Conservation (phyloP, 1,284 basidiomycete species). For the Entoloma clypeatum region DNA sequence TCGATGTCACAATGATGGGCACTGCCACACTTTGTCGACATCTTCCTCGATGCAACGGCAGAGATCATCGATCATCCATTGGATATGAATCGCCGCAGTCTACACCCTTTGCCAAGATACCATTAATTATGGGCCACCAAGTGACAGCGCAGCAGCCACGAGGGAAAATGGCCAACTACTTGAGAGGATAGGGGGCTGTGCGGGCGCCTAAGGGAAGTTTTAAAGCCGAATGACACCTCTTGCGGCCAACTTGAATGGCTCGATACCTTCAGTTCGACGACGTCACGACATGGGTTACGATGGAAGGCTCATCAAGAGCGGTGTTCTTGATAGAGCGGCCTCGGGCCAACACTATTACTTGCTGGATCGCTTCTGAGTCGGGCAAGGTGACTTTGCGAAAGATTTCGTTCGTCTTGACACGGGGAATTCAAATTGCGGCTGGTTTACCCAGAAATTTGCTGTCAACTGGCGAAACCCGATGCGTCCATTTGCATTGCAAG, state of each 20-base stretch:
- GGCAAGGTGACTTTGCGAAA: constrained; percentile 21
- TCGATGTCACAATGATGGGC: background rate
- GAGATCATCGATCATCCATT: too few relatives aligned
- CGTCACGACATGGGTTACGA: constrained; percentile 23
- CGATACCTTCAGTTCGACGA: constrained; percentile 19
- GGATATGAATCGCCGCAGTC: too few relatives aligned
- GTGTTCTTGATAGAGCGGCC: constrained; percentile 16
- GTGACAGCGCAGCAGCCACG: too few relatives aligned
- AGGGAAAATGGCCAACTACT: too few relatives aligned
- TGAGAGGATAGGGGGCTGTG: too few relatives aligned
- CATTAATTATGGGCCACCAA: too few relatives aligned
- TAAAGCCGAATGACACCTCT: too few relatives aligned
- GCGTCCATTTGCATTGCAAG: constrained; percentile 22
- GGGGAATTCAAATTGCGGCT: background rate
- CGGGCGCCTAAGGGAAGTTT: too few relatives aligned
- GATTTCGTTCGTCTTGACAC: background rate
- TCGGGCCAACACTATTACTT: constrained; percentile 17
- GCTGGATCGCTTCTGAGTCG: constrained; percentile 29
- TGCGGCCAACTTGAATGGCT: too few relatives aligned
- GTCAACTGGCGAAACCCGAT: constrained; percentile 27
- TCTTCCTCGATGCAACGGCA: too few relatives aligned
- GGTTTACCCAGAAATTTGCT: constrained; percentile 23
- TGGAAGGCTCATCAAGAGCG: constrained; percentile 16
- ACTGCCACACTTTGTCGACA: too few relatives aligned
- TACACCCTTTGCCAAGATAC: too few relatives aligned